Percentiles rank a stretch among this genome's conserved stretches.
phyloP scores from a whole-genome alignment of 2,329 filamentous ascomycete genomes.

The Pseudocercospora eumusae region DNA sequence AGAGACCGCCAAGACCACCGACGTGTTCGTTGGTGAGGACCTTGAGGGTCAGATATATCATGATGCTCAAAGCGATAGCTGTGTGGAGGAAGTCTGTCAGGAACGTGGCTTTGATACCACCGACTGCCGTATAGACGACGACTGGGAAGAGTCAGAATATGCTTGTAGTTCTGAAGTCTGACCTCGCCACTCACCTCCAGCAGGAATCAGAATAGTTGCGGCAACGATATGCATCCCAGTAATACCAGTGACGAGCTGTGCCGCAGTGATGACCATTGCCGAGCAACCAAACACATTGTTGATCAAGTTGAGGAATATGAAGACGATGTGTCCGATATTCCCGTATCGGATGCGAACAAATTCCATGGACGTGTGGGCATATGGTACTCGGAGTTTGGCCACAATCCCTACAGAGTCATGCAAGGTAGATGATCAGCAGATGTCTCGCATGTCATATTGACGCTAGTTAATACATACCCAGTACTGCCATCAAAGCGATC shows the following conservation, averaged over 20 bases:
- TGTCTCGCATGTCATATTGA: neutral
- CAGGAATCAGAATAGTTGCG: slow-evolving; percentile 49
- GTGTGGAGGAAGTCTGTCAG: slow-evolving; percentile 54
- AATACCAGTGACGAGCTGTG: slow-evolving; percentile 37
- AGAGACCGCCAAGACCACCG: slow-evolving; percentile 48
- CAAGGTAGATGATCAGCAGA: slow-evolving; percentile 3
- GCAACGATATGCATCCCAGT: slow-evolving; percentile 53
- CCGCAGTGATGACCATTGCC: slow-evolving; percentile 35
- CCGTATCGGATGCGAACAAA: slow-evolving; percentile 48
- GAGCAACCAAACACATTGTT: slow-evolving; percentile 44
- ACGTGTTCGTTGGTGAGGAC: slow-evolving; percentile 48
- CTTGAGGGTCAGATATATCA: slow-evolving; percentile 52
- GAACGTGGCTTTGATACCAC: slow-evolving; percentile 53
- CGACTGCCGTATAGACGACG: slow-evolving; percentile 51
- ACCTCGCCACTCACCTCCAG: slow-evolving; percentile 44
- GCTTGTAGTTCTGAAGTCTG: neutral
- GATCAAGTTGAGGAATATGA: slow-evolving; percentile 35
- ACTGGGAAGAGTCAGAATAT: slow-evolving; percentile 36
- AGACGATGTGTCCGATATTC: slow-evolving; percentile 31
- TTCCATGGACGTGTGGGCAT: slow-evolving; percentile 55
- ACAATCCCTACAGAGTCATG: slow-evolving; percentile 41
- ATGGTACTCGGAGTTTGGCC: slow-evolving; percentile 53
- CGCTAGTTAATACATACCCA: slow-evolving; percentile 35
- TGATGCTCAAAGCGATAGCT: slow-evolving; percentile 49
- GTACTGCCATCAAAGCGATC: slow-evolving; percentile 53